Evolutionary conservation across 139 green algal species (phyloP).

Genomic region (Zygnema cylindricum): DNA sequence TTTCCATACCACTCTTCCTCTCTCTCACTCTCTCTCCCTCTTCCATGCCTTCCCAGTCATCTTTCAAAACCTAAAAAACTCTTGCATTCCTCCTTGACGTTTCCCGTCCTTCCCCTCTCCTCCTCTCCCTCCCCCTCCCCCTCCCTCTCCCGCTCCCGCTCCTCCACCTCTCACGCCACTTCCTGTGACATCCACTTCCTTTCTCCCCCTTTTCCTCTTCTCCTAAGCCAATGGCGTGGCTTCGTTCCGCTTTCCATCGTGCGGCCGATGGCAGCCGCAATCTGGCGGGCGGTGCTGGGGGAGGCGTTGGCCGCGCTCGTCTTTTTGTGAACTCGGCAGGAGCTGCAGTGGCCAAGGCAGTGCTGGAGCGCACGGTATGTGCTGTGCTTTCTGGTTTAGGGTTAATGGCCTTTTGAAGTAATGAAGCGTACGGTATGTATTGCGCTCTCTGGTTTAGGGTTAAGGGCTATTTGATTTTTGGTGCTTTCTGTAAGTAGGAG

Average conservation of each 20-base stretch:
- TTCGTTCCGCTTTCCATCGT: conserved; percentile 37
- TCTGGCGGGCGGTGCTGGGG: not conserved
- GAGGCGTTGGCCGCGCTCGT: not conserved
- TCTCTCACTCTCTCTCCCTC: conserved; percentile 10
- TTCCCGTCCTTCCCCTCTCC: not conserved
- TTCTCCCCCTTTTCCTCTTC: not conserved
- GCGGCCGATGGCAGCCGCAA: conserved; percentile 26
- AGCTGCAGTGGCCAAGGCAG: not conserved
- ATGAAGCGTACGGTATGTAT: not conserved
- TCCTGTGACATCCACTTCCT: not conserved
- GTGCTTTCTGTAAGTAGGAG: not conserved
- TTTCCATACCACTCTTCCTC: not conserved
- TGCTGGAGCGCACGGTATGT: not conserved
- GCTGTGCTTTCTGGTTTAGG: not conserved
- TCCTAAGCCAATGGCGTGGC: conserved; percentile 30
- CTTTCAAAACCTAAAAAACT: not conserved
- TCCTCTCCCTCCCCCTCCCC: not conserved
- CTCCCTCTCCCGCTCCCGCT: not conserved
- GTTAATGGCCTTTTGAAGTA: conserved; percentile 7
- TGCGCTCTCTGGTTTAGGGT: not conserved
- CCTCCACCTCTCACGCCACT: too few species aligned
- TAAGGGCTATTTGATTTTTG: not conserved
- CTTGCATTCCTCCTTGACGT: not conserved
- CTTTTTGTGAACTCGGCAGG: not conserved
- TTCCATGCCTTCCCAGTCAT: not conserved